These are phyloP conservation scores for Microbotryum saponariae DNA, from an alignment of 1,284 basidiomycete species.

Conservation along the genomic window DNA sequence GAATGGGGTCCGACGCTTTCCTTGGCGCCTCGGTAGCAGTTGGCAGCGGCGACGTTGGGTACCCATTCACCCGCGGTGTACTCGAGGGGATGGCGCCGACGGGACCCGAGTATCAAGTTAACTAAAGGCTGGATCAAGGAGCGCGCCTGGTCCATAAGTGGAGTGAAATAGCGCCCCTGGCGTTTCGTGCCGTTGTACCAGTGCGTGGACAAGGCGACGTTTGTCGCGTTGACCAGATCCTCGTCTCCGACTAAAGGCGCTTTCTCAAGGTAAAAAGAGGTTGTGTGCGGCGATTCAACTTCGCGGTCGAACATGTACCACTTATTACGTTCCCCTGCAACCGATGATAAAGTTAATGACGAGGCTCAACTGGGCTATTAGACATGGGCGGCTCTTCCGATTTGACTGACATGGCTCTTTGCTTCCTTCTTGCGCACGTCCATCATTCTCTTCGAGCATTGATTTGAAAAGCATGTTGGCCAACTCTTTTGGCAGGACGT, in stretches of 20 bases:
- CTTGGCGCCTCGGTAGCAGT: conserved; percentile 74
- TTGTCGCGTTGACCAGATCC: background rate
- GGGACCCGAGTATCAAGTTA: conserved; percentile 56
- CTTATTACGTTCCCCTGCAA: conserved; percentile 57
- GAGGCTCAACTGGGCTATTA: background rate
- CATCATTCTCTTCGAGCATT: conserved; percentile 17
- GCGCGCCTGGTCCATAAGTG: conserved; percentile 70
- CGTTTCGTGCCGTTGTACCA: conserved; percentile 74
- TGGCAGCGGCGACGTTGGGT: conserved; percentile 84
- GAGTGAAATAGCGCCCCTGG: conserved; percentile 55
- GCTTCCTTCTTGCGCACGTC: conserved; percentile 1
- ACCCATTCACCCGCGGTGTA: conserved; percentile 62
- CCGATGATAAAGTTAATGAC: too few relatives aligned
- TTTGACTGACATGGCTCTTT: conserved; percentile 5
- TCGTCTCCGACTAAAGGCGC: background rate
- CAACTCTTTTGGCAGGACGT: conserved; percentile 22
- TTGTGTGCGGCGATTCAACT: conserved; percentile 75
- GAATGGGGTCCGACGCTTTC: conserved; percentile 79
- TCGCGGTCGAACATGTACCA: conserved; percentile 76
- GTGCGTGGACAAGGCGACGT: conserved; percentile 7
- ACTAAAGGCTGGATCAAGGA: conserved; percentile 65
- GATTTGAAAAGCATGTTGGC: conserved; percentile 15
- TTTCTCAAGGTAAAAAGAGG: conserved; percentile 61
- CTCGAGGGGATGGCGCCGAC: conserved; percentile 58
- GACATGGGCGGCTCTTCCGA: background rate